These are phyloP conservation scores for Dipsacomyces acuminosporus DNA, from an alignment of 371 early-diverging fungal species.

Conservation along the genomic window DNA sequence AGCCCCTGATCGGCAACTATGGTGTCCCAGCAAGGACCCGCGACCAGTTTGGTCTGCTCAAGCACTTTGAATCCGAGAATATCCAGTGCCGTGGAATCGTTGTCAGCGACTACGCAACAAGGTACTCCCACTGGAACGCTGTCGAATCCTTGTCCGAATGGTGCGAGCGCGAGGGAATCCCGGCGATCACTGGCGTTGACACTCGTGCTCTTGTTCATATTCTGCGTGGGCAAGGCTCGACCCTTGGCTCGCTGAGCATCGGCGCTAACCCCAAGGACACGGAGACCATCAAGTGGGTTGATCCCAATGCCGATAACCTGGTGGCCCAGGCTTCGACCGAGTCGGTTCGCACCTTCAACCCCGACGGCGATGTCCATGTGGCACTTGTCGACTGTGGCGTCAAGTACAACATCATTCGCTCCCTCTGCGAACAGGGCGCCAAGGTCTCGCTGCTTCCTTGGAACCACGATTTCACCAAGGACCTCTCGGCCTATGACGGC, in stretches of 20 bases:
- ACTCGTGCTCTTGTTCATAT: conserved; percentile 87
- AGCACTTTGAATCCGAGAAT: conserved; percentile 78
- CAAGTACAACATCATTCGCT: conserved; percentile 89
- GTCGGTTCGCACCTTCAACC: conserved; percentile 65
- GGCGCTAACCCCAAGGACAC: conserved; percentile 46
- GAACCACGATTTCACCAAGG: conserved; percentile 66
- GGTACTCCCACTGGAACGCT: conserved; percentile 92
- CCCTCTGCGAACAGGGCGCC: conserved; percentile 71
- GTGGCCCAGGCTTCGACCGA: conserved; percentile 72
- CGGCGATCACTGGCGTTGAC: conserved; percentile 91
- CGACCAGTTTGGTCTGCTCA: conserved; percentile 75
- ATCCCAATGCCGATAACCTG: conserved; percentile 77
- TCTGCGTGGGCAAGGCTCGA: conserved; percentile 79
- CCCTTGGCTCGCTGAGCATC: conserved; percentile 67
- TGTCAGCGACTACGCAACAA: conserved; percentile 77
- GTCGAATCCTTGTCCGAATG: conserved; percentile 79
- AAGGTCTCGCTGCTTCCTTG: conserved; percentile 83
- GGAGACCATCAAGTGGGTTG: conserved; percentile 54
- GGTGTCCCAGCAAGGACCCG: conserved; percentile 78
- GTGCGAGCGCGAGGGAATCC: conserved; percentile 81
- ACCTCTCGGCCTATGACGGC: conserved; percentile 70
- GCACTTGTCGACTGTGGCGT: conserved; percentile 86
- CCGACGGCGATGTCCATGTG: conserved; percentile 65
- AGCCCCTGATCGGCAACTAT: conserved; percentile 83
- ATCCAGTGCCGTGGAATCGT: conserved; percentile 85